These are phyloP conservation scores for Multifurca ochricompacta DNA, from an alignment of 768 basidiomycete species.

Conservation along the genomic window DNA sequence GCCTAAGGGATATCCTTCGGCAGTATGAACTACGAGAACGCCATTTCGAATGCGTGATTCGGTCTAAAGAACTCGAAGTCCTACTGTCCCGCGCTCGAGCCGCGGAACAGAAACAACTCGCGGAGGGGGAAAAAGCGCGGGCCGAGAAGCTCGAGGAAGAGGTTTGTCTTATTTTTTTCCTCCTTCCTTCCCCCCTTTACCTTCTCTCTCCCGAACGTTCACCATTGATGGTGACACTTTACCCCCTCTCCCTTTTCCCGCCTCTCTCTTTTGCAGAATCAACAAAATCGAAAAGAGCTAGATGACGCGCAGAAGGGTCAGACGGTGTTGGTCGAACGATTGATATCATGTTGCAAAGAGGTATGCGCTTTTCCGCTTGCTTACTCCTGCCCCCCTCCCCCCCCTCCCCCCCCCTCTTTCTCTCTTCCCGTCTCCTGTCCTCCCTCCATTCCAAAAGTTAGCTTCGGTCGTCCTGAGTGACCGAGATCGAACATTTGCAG, in stretches of 20 bases:
- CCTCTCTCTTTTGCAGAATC: conserved; percentile 36
- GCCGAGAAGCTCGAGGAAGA: conserved; percentile 68
- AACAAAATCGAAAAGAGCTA: conserved; percentile 64
- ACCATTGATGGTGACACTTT: background rate
- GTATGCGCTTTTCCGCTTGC: conserved; percentile 35
- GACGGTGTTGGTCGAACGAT: conserved; percentile 73
- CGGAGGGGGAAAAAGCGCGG: conserved; percentile 63
- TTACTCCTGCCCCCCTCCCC: background rate
- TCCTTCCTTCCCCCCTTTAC: background rate
- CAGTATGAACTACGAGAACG: conserved; percentile 88
- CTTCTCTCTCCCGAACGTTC: background rate
- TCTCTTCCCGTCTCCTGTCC: too few relatives aligned
- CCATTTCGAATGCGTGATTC: conserved; percentile 88
- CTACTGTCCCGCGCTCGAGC: conserved; percentile 79
- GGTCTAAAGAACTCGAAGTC: conserved; percentile 87
- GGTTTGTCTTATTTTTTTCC: conserved; percentile 35
- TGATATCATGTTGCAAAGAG: conserved; percentile 83
- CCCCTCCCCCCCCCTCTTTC: too few relatives aligned
- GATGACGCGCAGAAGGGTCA: conserved; percentile 76
- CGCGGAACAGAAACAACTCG: conserved; percentile 79
- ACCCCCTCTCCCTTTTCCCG: background rate
- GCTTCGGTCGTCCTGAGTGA: conserved; percentile 12
- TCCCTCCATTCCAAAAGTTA: too few relatives aligned
- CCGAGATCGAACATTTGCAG: conserved; percentile 30
- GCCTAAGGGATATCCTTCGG: conserved; percentile 77